Evolutionary conservation across 75 land plant genomes (phyloP).

Genomic region (Chamaecyparis obtusa): DNA sequence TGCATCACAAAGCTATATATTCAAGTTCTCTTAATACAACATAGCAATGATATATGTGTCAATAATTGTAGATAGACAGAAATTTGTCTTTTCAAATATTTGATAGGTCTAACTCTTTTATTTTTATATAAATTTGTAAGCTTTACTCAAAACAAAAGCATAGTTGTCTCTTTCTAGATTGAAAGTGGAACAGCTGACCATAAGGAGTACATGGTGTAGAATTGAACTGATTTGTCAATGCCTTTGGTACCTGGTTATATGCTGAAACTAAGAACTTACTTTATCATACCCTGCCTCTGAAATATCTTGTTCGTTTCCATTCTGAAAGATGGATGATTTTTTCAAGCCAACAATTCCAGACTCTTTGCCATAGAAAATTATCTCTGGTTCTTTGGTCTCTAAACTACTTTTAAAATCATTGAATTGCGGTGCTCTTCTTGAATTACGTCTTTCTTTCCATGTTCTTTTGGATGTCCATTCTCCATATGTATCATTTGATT

Average conservation of each 20-base stretch:
- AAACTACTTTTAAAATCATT: background rate
- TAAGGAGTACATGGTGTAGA: background rate
- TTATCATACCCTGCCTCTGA: constrained; percentile 77
- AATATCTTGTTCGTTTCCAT: constrained; percentile 17
- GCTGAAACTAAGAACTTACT: constrained; percentile 43
- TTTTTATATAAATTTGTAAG: background rate
- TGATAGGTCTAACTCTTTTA: background rate
- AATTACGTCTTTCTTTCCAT: constrained; percentile 58
- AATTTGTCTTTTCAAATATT: background rate
- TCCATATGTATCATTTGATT: constrained; percentile 26
- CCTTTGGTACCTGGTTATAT: background rate
- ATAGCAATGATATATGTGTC: background rate
- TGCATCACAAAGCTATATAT: background rate
- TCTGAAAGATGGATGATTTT: constrained; percentile 37
- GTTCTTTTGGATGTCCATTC: constrained; percentile 78
- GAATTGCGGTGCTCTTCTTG: constrained; percentile 27
- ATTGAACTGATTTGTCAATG: background rate
- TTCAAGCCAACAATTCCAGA: constrained; percentile 82
- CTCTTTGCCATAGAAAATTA: constrained; percentile 82
- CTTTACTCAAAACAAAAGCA: background rate
- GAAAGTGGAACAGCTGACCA: background rate
- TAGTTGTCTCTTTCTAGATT: background rate
- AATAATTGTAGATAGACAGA: background rate
- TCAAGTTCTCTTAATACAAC: background rate
- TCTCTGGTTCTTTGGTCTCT: constrained; percentile 46